Percentiles rank a stretch among this genome's conserved stretches.
phyloP scores from a whole-genome alignment of 2,329 filamentous ascomycete genomes.

The Botryotinia calthae region DNA sequence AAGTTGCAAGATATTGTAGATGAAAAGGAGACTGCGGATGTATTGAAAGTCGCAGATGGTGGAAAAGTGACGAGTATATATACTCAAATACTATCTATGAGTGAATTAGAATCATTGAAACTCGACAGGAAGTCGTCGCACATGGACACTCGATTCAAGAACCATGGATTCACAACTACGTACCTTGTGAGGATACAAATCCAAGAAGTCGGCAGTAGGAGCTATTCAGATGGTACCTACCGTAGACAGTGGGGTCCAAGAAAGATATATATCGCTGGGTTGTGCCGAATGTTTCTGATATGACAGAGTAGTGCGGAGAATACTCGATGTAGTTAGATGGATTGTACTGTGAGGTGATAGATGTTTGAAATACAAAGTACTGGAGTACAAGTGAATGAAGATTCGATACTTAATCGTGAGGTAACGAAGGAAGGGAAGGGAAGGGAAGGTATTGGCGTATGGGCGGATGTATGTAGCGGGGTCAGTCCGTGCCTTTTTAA shows the following conservation, averaged over 20 bases:
- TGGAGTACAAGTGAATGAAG: neutral
- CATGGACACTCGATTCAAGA: neutral
- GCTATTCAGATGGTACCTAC: neutral
- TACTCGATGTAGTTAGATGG: neutral
- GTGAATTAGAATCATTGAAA: neutral
- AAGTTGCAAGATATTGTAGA: neutral
- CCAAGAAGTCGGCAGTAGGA: neutral
- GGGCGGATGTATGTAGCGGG: neutral
- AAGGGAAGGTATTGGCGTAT: neutral
- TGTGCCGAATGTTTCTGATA: neutral
- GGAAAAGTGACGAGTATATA: neutral
- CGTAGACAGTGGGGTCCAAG: neutral
- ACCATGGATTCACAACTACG: neutral
- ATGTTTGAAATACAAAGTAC: neutral
- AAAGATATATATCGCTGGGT: neutral
- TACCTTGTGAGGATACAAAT: neutral
- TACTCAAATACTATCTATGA: neutral
- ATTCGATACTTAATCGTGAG: neutral
- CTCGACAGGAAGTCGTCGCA: neutral
- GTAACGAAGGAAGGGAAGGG: neutral
- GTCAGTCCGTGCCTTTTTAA: neutral
- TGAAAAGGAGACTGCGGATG: neutral
- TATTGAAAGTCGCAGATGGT: neutral
- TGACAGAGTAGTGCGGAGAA: neutral
- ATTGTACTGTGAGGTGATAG: neutral